phyloP scores from a whole-genome alignment of 768 basidiomycete genomes.

The Mycena galopus region DNA sequence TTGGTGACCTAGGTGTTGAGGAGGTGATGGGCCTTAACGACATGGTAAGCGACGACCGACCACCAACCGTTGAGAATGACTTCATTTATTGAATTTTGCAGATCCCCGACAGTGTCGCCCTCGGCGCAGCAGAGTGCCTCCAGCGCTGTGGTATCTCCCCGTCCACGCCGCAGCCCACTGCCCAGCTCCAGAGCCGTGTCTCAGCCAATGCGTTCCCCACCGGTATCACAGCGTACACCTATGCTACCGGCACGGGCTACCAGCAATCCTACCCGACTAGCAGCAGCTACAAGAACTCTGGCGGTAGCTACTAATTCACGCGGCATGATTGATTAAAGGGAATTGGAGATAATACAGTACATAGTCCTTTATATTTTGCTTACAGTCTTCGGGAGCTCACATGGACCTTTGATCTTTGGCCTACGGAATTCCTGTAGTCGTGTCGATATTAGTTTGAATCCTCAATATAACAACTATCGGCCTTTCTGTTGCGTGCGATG shows the following conservation, averaged over 20 bases:
- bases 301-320: not conserved
- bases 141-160: constrained; percentile 35
- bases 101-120: constrained; percentile 32
- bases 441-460: not conserved
- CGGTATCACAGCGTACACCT: constrained; percentile 3
- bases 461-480: not conserved
- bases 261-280: not conserved
- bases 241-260: not conserved
- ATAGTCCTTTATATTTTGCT: not conserved
- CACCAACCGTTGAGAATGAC: not conserved
- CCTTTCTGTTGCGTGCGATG: not conserved
- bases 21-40: constrained; percentile 21
- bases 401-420: not conserved
- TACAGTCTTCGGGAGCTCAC: not conserved
- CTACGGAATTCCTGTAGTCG: not conserved
- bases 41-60: not conserved
- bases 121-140: constrained; percentile 32
- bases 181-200: constrained; percentile 24
- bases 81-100: not conserved
- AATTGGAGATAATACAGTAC: not conserved
- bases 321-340: not conserved
- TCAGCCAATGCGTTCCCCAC: constrained; percentile 30
- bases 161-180: constrained; percentile 12
- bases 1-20: constrained; percentile 31
- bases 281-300: not conserved